Evolutionary conservation across 768 basidiomycete genomes (phyloP).

Genomic region (Lentinula aciculospora): DNA sequence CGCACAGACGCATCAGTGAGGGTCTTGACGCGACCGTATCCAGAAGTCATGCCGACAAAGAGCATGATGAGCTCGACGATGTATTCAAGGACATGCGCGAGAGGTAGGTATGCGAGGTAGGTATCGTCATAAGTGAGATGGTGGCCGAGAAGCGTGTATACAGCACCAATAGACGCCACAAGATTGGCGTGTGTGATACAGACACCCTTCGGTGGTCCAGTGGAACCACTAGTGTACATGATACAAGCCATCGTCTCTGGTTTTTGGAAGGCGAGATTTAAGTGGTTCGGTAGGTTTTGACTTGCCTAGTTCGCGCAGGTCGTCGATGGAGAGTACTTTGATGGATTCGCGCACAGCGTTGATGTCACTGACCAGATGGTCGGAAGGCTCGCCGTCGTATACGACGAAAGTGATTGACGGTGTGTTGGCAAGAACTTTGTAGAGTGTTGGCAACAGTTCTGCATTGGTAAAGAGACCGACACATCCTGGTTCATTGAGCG

Average conservation of each 20-base stretch:
- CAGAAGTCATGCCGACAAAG: slow-evolving; percentile 73
- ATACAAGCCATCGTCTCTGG: slow-evolving; percentile 42
- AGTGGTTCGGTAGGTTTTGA: slow-evolving; percentile 44
- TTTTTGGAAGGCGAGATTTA: slow-evolving; percentile 37
- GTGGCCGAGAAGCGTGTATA: slow-evolving; percentile 65
- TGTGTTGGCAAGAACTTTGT: slow-evolving; percentile 64
- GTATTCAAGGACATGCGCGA: slow-evolving; percentile 94
- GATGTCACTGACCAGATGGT: slow-evolving; percentile 56
- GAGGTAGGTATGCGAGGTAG: slow-evolving; percentile 90
- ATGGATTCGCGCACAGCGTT: slow-evolving; percentile 49
- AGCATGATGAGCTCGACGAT: slow-evolving; percentile 80
- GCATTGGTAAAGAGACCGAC: slow-evolving; percentile 88
- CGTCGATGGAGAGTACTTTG: slow-evolving; percentile 59
- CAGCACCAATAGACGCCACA: slow-evolving; percentile 77
- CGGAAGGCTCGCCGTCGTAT: slow-evolving; percentile 70
- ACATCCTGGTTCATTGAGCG: slow-evolving; percentile 74
- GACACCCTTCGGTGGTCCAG: slow-evolving; percentile 93
- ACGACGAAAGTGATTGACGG: slow-evolving; percentile 75
- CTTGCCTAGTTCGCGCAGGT: slow-evolving; percentile 64
- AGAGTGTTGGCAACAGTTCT: slow-evolving; percentile 76
- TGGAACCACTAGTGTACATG: slow-evolving; percentile 81
- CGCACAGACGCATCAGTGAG: slow-evolving; percentile 92
- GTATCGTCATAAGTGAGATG: slow-evolving; percentile 54
- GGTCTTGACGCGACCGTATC: slow-evolving; percentile 93
- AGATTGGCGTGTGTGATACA: slow-evolving; percentile 85